Conservation (phyloP, 2,329 filamentous ascomycete species). For the Xylogone sp. region DNA sequence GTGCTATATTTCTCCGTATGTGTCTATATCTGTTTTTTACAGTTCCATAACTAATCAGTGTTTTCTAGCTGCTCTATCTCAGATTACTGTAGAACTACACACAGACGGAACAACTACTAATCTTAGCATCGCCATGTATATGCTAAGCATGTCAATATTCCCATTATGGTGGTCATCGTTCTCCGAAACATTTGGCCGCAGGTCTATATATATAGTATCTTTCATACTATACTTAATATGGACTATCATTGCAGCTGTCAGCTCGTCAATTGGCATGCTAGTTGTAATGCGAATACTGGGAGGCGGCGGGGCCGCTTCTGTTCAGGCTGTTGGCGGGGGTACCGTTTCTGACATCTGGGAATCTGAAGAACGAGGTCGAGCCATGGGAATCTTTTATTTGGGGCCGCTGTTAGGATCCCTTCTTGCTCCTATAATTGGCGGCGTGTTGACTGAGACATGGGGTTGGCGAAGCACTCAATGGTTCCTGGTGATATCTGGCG, state of each 20-base stretch:
- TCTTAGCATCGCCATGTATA: slow-evolving; percentile 73
- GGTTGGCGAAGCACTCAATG: slow-evolving; percentile 77
- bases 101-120: slow-evolving; percentile 65
- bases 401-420: slow-evolving; percentile 74
- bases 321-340: slow-evolving; percentile 79
- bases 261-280: slow-evolving; percentile 69
- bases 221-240: slow-evolving; percentile 72
- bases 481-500: slow-evolving; percentile 71
- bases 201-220: slow-evolving; percentile 74
- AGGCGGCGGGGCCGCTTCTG: slow-evolving; percentile 74
- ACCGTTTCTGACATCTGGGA: slow-evolving; percentile 83
- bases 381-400: slow-evolving; percentile 83
- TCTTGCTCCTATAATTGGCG: slow-evolving; percentile 73
- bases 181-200: slow-evolving; percentile 67
- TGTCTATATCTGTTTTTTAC: too few relatives aligned
- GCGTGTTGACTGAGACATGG: slow-evolving; percentile 62
- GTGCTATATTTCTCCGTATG: too few relatives aligned
- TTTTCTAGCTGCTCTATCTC: too few relatives aligned
- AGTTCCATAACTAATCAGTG: too few relatives aligned
- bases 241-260: slow-evolving; percentile 65
- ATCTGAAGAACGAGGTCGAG: slow-evolving; percentile 63
- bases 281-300: slow-evolving; percentile 71
- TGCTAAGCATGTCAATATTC: slow-evolving; percentile 80
- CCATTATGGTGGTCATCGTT: slow-evolving; percentile 81
- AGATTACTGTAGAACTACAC: too few relatives aligned